Percentiles rank a stretch among this genome's conserved stretches.
These are phyloP conservation scores for Stenocarpella maydis DNA, from an alignment of 2,329 filamentous ascomycete genomes.

Conservation along the genomic window DNA sequence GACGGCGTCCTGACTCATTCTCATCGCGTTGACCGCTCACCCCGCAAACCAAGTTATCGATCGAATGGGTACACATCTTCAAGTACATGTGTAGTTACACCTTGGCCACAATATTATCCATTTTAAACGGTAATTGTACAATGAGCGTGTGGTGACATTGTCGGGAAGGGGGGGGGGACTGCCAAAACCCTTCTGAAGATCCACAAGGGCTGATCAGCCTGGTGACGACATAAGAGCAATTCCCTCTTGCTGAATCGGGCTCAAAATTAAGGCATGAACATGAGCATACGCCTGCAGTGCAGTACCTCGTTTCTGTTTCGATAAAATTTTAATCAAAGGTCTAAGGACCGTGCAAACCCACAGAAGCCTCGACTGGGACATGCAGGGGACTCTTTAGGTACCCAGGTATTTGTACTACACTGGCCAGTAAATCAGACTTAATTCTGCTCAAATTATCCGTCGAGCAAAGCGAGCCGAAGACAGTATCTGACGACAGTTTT, in stretches of 20 bases:
- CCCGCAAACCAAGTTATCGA: background rate
- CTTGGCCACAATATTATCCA: background rate
- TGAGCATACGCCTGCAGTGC: too few relatives aligned
- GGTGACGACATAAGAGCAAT: background rate
- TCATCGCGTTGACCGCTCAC: background rate
- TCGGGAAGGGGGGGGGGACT: background rate
- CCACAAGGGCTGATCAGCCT: background rate
- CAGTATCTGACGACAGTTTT: too few relatives aligned
- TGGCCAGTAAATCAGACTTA: too few relatives aligned
- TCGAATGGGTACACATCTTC: background rate
- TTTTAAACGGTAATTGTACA: too few relatives aligned
- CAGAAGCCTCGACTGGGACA: too few relatives aligned
- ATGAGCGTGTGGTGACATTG: background rate
- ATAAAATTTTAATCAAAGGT: too few relatives aligned
- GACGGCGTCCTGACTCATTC: constrained; percentile 14
- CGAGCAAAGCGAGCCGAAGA: too few relatives aligned
- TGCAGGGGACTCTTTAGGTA: background rate
- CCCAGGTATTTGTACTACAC: too few relatives aligned
- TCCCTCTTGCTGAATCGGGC: too few relatives aligned
- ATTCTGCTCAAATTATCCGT: too few relatives aligned
- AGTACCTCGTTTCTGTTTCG: too few relatives aligned
- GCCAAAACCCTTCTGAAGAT: background rate
- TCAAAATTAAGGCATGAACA: background rate
- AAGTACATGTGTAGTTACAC: background rate
- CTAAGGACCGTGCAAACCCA: too few relatives aligned